A percentile compares a stretch with the other conserved stretches of the same genome.
These are phyloP conservation scores for Torulaspora indica DNA, from an alignment of 805 yeast species.

Conservation along the genomic window DNA sequence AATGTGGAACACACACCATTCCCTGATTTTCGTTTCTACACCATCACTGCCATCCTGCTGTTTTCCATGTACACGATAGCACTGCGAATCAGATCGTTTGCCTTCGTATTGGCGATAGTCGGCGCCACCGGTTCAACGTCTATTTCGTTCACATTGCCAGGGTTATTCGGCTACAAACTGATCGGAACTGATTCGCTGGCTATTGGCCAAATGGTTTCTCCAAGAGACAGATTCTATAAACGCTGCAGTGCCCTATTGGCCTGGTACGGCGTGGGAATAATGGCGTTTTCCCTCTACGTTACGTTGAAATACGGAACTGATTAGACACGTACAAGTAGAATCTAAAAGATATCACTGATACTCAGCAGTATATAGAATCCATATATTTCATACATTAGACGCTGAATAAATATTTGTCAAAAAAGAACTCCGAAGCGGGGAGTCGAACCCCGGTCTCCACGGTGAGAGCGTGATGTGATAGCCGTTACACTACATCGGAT, in stretches of 20 bases:
- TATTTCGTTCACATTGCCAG: slow-evolving; percentile 86
- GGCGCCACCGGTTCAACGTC: slow-evolving; percentile 94
- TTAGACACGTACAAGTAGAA: background rate
- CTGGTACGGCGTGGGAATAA: slow-evolving; percentile 66
- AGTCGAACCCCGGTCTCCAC: slow-evolving; percentile 29
- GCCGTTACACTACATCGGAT: slow-evolving; percentile 28
- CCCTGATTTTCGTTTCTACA: slow-evolving; percentile 23
- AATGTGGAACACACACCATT: slow-evolving; percentile 21
- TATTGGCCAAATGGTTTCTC: slow-evolving; percentile 31
- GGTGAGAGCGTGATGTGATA: slow-evolving; percentile 28
- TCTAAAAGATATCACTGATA: background rate
- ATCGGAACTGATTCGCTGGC: slow-evolving; percentile 41
- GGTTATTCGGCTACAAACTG: slow-evolving; percentile 73
- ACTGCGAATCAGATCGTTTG: slow-evolving; percentile 63
- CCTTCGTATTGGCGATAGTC: slow-evolving; percentile 76
- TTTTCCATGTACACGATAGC: slow-evolving; percentile 59
- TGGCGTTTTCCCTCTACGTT: slow-evolving; percentile 57
- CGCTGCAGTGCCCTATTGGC: slow-evolving; percentile 51
- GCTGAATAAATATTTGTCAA: too few species aligned
- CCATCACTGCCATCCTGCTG: slow-evolving; percentile 44
- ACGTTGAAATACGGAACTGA: slow-evolving; percentile 26
- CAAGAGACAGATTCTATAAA: slow-evolving; percentile 33
- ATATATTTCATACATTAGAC: too few species aligned
- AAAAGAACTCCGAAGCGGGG: slow-evolving; percentile 23
- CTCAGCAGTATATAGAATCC: too few species aligned